Evolutionary conservation across 192 early-diverging fungal genomes (phyloP).

Genomic region (Backusella luteola): DNA sequence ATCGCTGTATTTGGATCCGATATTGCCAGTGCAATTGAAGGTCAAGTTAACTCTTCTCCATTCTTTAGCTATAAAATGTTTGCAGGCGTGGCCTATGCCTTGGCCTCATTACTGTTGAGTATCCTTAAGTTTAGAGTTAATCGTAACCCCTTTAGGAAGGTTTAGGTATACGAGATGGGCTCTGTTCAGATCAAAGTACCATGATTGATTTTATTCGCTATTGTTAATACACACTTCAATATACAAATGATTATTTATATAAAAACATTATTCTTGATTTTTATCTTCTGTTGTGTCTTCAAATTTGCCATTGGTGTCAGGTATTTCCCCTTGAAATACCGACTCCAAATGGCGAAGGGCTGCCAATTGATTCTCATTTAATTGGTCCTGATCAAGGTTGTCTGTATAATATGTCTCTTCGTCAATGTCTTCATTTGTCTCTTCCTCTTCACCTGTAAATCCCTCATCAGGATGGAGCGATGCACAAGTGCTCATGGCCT

Average conservation of each 20-base stretch:
- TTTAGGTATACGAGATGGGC: background rate
- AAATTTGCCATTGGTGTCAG: background rate
- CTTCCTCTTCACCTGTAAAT: conserved; percentile 35
- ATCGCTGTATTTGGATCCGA: conserved; percentile 31
- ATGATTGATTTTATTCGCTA: background rate
- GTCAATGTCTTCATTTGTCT: conserved; percentile 34
- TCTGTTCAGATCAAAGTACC: background rate
- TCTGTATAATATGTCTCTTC: conserved; percentile 26
- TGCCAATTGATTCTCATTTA: conserved; percentile 36
- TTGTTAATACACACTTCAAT: background rate
- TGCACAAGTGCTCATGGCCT: conserved; percentile 61
- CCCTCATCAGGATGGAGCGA: conserved; percentile 64
- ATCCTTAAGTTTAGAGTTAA: conserved; percentile 22
- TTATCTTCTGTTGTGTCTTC: background rate
- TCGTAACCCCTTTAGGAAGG: conserved; percentile 12
- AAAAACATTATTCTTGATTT: background rate
- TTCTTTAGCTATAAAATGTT: conserved; percentile 44
- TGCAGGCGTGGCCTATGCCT: conserved; percentile 18
- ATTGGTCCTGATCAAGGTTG: conserved; percentile 27
- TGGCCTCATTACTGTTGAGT: background rate
- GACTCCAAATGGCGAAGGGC: conserved; percentile 26
- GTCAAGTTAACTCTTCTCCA: conserved; percentile 21
- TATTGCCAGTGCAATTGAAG: conserved; percentile 33
- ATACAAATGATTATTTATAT: background rate
- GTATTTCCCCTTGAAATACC: conserved; percentile 19